Evolutionary conservation across 1,284 basidiomycete species (phyloP), one percentile per base, ranked within the genome.

Genomic region (Cryptococcus sp.): DNA sequence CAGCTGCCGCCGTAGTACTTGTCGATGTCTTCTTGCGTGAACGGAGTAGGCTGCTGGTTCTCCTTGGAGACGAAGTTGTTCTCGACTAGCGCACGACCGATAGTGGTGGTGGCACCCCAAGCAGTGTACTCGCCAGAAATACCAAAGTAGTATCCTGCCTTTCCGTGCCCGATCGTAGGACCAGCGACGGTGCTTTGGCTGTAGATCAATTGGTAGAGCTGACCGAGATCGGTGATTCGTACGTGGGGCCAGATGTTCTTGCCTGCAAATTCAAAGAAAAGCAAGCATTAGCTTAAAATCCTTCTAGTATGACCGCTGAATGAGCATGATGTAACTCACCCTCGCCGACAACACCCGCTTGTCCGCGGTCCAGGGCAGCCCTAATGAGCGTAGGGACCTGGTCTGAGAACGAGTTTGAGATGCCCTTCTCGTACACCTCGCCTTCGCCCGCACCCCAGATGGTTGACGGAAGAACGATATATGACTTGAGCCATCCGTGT

Each of bases 391-490:
- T 59, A 17, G 77, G 75, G 39, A 77, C 72, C 63, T 77, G 75
- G 35, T 69, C 68, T 10, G 67, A 70, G 58, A 69, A 67, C 19
- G 65, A 61, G 66, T 77, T 75, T 27, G 65, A 62, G 31, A 79
- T 65, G 27, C 70, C 72, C 52, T 65, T 65, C n/a, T 71, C 69
- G 20, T 62, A 70, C 39, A 73, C 68, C 41, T 65, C 65, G 48
- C 72, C 73, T 16, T 70, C 56, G 23, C 71, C 70, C 46, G 68
- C 60, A 16, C 76, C 79, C 64, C 76, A 80, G 61, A 80, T 79
- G 15, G 76, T 79, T 6, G 75, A 75, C 2, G 79, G 79, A 3
- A 78, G 64, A 41, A 80, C 62, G 49, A 80, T 77, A 65, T 78
- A 80, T 3, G 70, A 67, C 48, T 73, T 72, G 56, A 74, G 67